Evolutionary conservation across 768 basidiomycete species (phyloP), one percentile per base, ranked within the genome.

Genomic region (Rhizopogon rudus): DNA sequence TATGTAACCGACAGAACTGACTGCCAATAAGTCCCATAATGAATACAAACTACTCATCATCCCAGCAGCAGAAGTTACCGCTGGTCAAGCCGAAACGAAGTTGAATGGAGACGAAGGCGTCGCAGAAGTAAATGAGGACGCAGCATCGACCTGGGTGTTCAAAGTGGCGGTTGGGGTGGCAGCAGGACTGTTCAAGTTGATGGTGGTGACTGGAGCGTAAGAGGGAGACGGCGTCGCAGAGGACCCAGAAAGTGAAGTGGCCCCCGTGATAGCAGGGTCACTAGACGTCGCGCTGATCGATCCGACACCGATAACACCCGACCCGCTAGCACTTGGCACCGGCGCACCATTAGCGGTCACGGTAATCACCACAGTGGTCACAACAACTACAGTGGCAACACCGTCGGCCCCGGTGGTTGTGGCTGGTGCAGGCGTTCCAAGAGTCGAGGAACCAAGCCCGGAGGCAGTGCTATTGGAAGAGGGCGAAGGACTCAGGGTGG

Each of bases 111-210:
- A 55, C 14, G 40, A 41, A 17, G 41, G 17, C 2, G 50, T 41
- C 25, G 50, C n/a, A 22, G 50, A 35, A 48, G 31, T 35, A 12
- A 46, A 39, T 22, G 7, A 40, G 33, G 35, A 25, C 14, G 39
- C 9, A 8, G 31, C 17, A 9, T 33, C 6, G 33, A 35, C 7
- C 16, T 16, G 14, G 17, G 20, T 17, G 25, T 16, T 51, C 40
- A 1, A 17, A 41, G 17, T 35, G 29, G 45, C 44, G 5, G 53
- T 35, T 7, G 56, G 31, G 45, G 44, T 52, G n/a, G 31, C 48
- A 9, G 54, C 20, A 29, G 48, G 57, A 22, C 42, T 55, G 54
- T 57, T 57, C 28, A 57, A 37, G 31, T 56, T n/a, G 13, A 58
- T 39, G 12, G 57, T 58, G 16, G 48, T 58, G 17, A 10, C 12